phyloP scores from a whole-genome alignment of 192 early-diverging fungal genomes.

The Cladochytrium replicatum region DNA sequence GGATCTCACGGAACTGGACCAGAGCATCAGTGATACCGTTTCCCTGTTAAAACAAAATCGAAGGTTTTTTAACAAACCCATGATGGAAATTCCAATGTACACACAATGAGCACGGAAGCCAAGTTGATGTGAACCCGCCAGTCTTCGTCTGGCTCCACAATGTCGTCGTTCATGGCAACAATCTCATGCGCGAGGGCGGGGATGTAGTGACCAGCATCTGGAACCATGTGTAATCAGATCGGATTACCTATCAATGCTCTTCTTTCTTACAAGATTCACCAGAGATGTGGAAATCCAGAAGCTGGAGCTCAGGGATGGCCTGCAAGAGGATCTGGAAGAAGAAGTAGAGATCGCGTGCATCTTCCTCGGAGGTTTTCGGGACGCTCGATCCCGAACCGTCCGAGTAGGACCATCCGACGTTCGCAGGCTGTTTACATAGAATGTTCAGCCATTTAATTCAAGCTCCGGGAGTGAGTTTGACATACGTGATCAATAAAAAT shows the following conservation, averaged over 20 bases:
- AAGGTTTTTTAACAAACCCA: too few relatives aligned
- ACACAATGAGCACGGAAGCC: conserved; percentile 12
- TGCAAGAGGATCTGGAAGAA: conserved; percentile 89
- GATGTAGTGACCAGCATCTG: conserved; percentile 71
- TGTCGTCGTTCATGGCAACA: conserved; percentile 62
- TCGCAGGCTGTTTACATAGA: conserved; percentile 75
- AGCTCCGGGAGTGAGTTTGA: too few relatives aligned
- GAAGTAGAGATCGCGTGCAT: conserved; percentile 79
- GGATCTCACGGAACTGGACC: conserved; percentile 82
- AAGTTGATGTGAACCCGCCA: conserved; percentile 15
- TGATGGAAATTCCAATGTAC: too few relatives aligned
- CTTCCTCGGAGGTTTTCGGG: conserved; percentile 65
- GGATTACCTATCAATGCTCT: conserved; percentile 14
- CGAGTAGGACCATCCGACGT: conserved; percentile 81
- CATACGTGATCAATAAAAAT: conserved; percentile 36
- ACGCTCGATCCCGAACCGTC: conserved; percentile 22
- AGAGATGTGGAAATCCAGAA: conserved; percentile 74
- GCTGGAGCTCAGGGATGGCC: conserved; percentile 68
- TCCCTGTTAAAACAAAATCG: too few relatives aligned
- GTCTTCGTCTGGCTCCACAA: conserved; percentile 10
- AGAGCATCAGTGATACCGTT: conserved; percentile 87
- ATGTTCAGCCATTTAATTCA: too few relatives aligned
- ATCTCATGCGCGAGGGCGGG: conserved; percentile 82
- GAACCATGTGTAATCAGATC: too few relatives aligned
- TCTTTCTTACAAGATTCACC: conserved; percentile 54